Percentiles rank a stretch among this genome's conserved stretches.
These are phyloP conservation scores for Colletotrichum brevisporum DNA, from an alignment of 2,329 filamentous ascomycete species.

Conservation along the genomic window DNA sequence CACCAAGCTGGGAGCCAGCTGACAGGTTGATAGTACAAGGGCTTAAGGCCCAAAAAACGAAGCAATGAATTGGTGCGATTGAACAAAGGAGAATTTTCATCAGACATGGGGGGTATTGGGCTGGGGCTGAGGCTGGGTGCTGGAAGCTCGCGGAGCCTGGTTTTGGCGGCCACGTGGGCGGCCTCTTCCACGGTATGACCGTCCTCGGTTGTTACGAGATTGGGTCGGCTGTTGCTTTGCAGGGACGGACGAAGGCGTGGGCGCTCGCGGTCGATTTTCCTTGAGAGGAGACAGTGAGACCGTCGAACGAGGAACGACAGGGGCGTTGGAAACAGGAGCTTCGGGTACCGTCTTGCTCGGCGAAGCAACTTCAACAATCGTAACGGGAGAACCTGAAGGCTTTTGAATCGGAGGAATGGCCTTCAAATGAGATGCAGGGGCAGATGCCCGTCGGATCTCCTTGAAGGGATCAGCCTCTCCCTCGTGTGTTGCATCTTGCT, in stretches of 20 bases:
- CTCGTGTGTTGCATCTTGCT: not conserved
- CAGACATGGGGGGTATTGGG: not conserved
- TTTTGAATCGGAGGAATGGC: not conserved
- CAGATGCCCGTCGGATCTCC: conserved; percentile 24
- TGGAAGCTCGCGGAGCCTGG: not conserved
- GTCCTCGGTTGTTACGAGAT: conserved; percentile 8
- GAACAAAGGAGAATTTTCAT: not conserved
- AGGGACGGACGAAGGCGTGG: not conserved
- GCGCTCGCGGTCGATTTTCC: not conserved
- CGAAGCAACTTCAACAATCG: not conserved
- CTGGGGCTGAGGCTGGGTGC: not conserved
- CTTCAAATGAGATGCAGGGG: conserved; percentile 18
- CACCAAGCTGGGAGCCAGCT: not conserved
- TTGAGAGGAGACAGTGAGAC: not conserved
- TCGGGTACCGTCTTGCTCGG: not conserved
- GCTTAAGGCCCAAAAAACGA: not conserved
- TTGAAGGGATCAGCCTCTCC: not conserved
- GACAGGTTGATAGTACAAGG: not conserved
- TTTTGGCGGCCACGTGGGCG: conserved; percentile 29
- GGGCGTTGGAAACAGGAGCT: not conserved
- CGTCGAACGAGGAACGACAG: not conserved
- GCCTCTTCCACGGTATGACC: conserved; percentile 12
- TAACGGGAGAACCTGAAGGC: not conserved
- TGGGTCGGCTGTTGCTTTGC: conserved; percentile 10
- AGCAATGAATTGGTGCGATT: not conserved